Base-by-base conservation (phyloP, 768 basidiomycete genomes). In the Hygrophoropsis aurantiaca region DNA sequence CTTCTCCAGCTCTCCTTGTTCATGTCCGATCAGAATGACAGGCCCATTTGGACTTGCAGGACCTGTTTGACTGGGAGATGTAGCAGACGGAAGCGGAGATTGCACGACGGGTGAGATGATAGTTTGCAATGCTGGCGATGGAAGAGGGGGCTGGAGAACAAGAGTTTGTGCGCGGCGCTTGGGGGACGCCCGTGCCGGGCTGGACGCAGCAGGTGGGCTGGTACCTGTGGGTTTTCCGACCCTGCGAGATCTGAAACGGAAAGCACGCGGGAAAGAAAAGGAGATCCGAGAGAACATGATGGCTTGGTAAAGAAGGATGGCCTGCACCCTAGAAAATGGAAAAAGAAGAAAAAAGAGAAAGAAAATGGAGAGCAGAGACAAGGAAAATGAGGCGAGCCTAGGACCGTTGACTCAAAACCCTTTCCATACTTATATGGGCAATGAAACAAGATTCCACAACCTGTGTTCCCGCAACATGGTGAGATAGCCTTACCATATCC, bases 211-310 rank as follows among this genome's bases (percentile, higher is more conserved):
- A 7, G 15, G 25, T 24, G 24, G 48, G 21, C 16, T 19, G 16
- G 41, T 11, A 13, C 3, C 19, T 24, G 21, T 11, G n/a, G 26
- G 5, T 50, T 49, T 24, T 40, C 15, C 39, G 30, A 30, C 32
- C 7, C 51, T 49, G 41, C 58, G 53, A 24, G 11, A 44, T 9
- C 50, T 46, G 26, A 54, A 23, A 38, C 56, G 54, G 30, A 62
- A 54, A 4, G 60, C 13, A 32, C 54, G 61, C 11, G 48, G 32
- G 16, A 63, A 33, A 2, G 47, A 24, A 3, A 54, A 46, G 2
- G 51, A 52, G 21, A 60, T 36, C 25, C 58, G 55, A 23, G n/a
- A 11, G 26, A 58, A 53, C 60, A 60, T 61, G 0, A 9, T 36
- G 19, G 19, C 24, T 39, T 18, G 6, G 13, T 3, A 24, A 40